Percentiles rank a stretch among this genome's conserved stretches.
These are phyloP conservation scores for Boletus rubroflammeus DNA, from an alignment of 768 basidiomycete species.

Conservation along the genomic window DNA sequence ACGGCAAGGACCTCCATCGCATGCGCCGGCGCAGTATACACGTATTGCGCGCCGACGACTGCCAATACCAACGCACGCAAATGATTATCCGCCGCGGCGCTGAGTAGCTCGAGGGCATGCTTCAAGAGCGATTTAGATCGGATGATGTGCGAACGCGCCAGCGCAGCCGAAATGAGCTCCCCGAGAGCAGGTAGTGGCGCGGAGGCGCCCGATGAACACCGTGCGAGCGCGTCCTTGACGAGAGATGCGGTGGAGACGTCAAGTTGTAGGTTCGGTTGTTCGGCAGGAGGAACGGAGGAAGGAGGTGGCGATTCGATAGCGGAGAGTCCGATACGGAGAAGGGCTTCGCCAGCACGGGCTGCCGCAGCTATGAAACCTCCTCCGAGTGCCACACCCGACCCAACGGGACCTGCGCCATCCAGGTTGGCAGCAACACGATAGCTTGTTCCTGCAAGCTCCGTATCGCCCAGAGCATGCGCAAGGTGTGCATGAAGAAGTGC, in stretches of 20 bases:
- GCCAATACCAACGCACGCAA: conserved; percentile 67
- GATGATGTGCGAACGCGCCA: conserved; percentile 25
- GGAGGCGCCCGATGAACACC: conserved; percentile 22
- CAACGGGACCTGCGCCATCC: conserved; percentile 32
- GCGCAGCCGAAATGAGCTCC: conserved; percentile 17
- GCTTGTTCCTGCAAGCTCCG: conserved; percentile 52
- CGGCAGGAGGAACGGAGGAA: background rate
- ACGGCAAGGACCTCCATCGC: conserved; percentile 63
- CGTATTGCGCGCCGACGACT: conserved; percentile 64
- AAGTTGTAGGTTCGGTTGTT: conserved; percentile 10
- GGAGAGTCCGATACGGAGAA: conserved; percentile 45
- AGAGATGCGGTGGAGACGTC: conserved; percentile 17
- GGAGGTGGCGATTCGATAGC: conserved; percentile 4
- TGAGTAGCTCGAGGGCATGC: conserved; percentile 54
- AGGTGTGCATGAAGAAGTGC: conserved; percentile 70
- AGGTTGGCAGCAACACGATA: conserved; percentile 61
- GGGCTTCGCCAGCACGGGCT: conserved; percentile 51
- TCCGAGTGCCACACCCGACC: conserved; percentile 8
- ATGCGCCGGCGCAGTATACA: conserved; percentile 67
- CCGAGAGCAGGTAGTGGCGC: conserved; percentile 15
- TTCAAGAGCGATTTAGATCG: conserved; percentile 45
- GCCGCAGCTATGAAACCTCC: conserved; percentile 43
- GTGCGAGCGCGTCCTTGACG: conserved; percentile 26
- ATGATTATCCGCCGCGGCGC: conserved; percentile 63
- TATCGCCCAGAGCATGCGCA: conserved; percentile 59